Base-by-base conservation (phyloP, 805 yeast genomes). In the Candida silvatica region DNA sequence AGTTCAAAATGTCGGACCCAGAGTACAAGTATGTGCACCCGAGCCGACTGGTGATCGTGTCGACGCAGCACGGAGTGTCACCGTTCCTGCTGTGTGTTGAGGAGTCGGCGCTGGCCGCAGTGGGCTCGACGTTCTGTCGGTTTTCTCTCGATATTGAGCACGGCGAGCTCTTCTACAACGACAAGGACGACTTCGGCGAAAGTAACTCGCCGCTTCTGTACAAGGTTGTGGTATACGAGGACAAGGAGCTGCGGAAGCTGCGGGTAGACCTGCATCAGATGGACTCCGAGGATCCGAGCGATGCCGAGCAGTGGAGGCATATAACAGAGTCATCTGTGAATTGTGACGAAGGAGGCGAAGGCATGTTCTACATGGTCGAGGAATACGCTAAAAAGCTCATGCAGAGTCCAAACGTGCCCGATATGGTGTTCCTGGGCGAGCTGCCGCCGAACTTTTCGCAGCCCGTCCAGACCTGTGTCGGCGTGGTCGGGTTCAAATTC, bases 391-490 rank as follows among this genome's bases (percentile, higher is more conserved):
- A 42, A 7, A 9, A 32, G 5, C 31, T 51, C 22, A 31, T 37
- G 19, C 22, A 14, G 4, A 49, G 57, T 36, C 32, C 43, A 14
- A 47, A 51, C 26, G 43, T 47, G n/a, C 57, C 56, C n/a, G 42
- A 41, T 17, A 29, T 52, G 25, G 43, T 49, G 7, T 37, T 41
- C 9, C 26, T 38, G 2, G 44, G 44, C 3, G 42, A 42, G 22
- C 25, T 43, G 2, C 49, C 48, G 1, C 27, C 18, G 3, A 31
- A 20, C 1, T 43, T 26, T 27, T 40, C 49, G 4, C 17, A 36
- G 6, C 40, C 36, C 8, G n/a, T 51, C 2, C 48, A 48, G 16
- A 36, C 48, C 5, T 29, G 44, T 27, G 24, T 43, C 5, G 56
- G 56, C 2, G 35, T 48, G 4, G 27, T 49, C 5, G 28, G 43